Evolutionary conservation across 192 early-diverging fungal species (phyloP).

Genomic region (Podila minutissima): DNA sequence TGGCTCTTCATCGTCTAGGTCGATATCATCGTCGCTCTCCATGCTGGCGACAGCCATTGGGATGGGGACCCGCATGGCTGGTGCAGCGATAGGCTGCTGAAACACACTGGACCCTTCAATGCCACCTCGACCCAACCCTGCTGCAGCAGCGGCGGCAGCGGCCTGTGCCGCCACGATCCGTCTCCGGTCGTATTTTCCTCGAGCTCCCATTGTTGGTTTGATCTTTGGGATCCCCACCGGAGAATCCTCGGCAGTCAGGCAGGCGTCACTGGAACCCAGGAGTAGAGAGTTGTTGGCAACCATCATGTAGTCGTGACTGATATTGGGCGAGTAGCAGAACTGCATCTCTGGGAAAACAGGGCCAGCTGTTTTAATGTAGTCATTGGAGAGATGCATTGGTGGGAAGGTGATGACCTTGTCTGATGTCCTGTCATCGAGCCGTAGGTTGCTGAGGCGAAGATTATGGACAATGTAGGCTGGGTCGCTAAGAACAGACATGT

Average conservation of each 20-base stretch:
- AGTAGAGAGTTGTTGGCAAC: slow-evolving; percentile 26
- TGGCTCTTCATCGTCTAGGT: slow-evolving; percentile 71
- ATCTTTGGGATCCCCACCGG: neutral
- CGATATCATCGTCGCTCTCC: slow-evolving; percentile 73
- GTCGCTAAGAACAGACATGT: slow-evolving; percentile 78
- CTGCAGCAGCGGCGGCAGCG: slow-evolving; percentile 57
- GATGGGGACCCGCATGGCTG: slow-evolving; percentile 27
- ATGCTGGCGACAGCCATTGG: slow-evolving; percentile 38
- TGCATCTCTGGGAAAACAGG: slow-evolving; percentile 69
- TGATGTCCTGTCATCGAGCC: slow-evolving; percentile 74
- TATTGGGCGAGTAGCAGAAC: slow-evolving; percentile 64
- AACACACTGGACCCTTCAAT: slow-evolving; percentile 29
- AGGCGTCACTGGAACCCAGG: slow-evolving; percentile 7
- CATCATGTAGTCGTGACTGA: slow-evolving; percentile 47
- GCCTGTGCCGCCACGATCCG: slow-evolving; percentile 57
- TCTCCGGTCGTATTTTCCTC: slow-evolving; percentile 48
- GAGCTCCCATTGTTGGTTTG: slow-evolving; percentile 19
- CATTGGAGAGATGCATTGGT: slow-evolving; percentile 63
- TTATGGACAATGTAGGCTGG: slow-evolving; percentile 79
- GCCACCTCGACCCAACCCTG: slow-evolving; percentile 50
- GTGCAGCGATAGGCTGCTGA: slow-evolving; percentile 34
- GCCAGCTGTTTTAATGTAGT: slow-evolving; percentile 68
- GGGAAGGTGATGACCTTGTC: slow-evolving; percentile 80
- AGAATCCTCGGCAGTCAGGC: slow-evolving; percentile 6
- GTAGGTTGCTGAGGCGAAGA: slow-evolving; percentile 77